A percentile compares a stretch with the other conserved stretches of the same genome.
These are phyloP conservation scores for Kingdonia uniflora DNA, from an alignment of 164 flowering plant genomes.

Conservation along the genomic window DNA sequence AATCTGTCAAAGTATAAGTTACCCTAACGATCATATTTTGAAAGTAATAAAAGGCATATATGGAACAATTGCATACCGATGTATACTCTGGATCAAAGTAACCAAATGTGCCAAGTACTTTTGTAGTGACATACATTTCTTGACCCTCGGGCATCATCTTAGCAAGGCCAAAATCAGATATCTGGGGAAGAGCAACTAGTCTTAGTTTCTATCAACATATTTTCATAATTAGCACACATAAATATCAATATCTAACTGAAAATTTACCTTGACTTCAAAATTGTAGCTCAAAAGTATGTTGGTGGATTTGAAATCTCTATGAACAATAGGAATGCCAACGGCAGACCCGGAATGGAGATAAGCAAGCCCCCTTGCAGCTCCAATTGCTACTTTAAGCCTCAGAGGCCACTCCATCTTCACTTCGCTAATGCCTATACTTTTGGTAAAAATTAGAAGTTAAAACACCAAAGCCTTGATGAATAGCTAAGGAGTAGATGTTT, in stretches of 20 bases:
- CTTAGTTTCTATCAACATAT: neutral
- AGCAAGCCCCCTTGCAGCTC: slow-evolving; percentile 89
- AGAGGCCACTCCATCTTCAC: slow-evolving; percentile 74
- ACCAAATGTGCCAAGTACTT: slow-evolving; percentile 89
- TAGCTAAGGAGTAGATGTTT: neutral
- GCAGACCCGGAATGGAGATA: slow-evolving; percentile 83
- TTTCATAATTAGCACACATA: neutral
- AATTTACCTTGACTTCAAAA: slow-evolving; percentile 78
- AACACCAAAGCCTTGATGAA: too few relatives aligned
- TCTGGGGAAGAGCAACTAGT: slow-evolving; percentile 26
- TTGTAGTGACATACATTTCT: slow-evolving; percentile 64
- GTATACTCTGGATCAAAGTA: slow-evolving; percentile 97
- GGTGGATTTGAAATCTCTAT: slow-evolving; percentile 95
- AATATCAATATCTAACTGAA: neutral
- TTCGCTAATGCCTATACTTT: slow-evolving; percentile 46
- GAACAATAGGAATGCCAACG: slow-evolving; percentile 84
- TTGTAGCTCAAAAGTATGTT: slow-evolving; percentile 62
- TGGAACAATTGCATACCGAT: slow-evolving; percentile 52
- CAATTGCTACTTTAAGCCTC: slow-evolving; percentile 83
- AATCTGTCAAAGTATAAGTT: too few relatives aligned
- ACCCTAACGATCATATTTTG: too few relatives aligned
- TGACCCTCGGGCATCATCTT: slow-evolving; percentile 94
- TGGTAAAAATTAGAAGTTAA: slow-evolving; percentile 1
- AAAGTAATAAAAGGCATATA: too few relatives aligned
- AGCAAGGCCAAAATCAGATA: slow-evolving; percentile 95